Evolutionary conservation across 306 rosid species (phyloP).

Genomic region (Echinosophora koreensis): DNA sequence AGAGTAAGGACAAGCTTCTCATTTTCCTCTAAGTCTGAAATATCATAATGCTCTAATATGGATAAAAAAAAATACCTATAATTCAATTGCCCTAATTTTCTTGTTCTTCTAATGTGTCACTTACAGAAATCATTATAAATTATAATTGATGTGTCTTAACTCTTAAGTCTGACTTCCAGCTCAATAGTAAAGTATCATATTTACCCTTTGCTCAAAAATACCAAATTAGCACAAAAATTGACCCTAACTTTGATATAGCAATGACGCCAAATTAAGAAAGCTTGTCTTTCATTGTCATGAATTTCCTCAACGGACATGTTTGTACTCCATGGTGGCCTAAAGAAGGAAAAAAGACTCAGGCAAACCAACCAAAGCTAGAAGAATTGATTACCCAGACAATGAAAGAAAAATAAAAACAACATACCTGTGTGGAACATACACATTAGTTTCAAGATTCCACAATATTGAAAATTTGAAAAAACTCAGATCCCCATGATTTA

Average conservation of each 20-base stretch:
- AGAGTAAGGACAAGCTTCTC: constrained; percentile 75
- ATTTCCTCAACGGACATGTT: constrained; percentile 77
- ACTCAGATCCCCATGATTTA: too few relatives aligned
- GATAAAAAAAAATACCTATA: not conserved
- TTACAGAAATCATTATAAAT: not conserved
- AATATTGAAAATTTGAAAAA: too few relatives aligned
- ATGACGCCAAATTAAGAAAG: constrained; percentile 82
- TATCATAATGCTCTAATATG: constrained; percentile 15
- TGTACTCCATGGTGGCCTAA: constrained; percentile 73
- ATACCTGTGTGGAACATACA: constrained; percentile 70
- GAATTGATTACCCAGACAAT: not conserved
- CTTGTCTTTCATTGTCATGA: constrained; percentile 66
- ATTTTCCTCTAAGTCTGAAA: constrained; percentile 78
- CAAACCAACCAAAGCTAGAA: not conserved
- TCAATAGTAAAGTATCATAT: not conserved
- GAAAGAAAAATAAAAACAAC: constrained; percentile 28
- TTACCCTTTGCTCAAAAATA: not conserved
- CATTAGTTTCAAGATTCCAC: too few relatives aligned
- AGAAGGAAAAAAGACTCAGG: constrained; percentile 27
- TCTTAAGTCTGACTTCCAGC: not conserved
- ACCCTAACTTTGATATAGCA: constrained; percentile 64
- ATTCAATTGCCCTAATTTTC: constrained; percentile 9
- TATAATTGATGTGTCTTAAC: not conserved
- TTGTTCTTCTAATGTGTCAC: not conserved
- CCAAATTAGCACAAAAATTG: not conserved